phyloP scores from a whole-genome alignment of 495 filamentous ascomycete genomes.

The Aspergillus mulundensis region DNA sequence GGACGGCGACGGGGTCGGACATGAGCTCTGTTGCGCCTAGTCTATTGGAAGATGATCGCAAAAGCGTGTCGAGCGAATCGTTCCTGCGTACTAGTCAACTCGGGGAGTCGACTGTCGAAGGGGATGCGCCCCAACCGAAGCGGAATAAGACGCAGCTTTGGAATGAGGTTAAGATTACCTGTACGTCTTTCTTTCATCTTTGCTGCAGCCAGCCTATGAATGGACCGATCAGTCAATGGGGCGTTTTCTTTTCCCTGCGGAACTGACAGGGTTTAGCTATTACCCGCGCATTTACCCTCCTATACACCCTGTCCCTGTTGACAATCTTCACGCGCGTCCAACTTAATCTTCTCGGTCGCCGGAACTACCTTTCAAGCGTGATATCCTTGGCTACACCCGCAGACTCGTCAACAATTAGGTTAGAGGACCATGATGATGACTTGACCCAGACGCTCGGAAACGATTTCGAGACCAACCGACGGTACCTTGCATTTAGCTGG shows the following conservation, averaged over 20 bases:
- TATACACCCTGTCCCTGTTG: slow-evolving; percentile 86
- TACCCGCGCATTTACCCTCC: slow-evolving; percentile 81
- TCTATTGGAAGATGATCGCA: slow-evolving; percentile 76
- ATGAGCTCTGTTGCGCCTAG: slow-evolving; percentile 71
- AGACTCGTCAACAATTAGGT: slow-evolving; percentile 63
- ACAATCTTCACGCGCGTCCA: slow-evolving; percentile 92
- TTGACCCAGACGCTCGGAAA: slow-evolving; percentile 74
- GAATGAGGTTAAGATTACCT: slow-evolving; percentile 96
- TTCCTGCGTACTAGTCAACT: slow-evolving; percentile 77
- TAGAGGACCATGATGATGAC: slow-evolving; percentile 83
- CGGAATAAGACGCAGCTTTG: slow-evolving; percentile 90
- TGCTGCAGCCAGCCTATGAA: neutral
- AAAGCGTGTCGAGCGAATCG: slow-evolving; percentile 72
- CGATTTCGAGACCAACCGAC: slow-evolving; percentile 90
- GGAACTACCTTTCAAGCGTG: slow-evolving; percentile 92
- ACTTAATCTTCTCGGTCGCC: slow-evolving; percentile 91
- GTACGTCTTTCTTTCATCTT: slow-evolving; percentile 45
- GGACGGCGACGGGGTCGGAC: slow-evolving; percentile 46
- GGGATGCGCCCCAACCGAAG: slow-evolving; percentile 47
- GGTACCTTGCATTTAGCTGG: slow-evolving; percentile 95
- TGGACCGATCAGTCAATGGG: neutral
- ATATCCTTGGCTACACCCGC: slow-evolving; percentile 73
- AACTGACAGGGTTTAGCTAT: slow-evolving; percentile 56
- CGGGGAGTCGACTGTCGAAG: slow-evolving; percentile 43
- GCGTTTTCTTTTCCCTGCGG: neutral